These are phyloP conservation scores for peach (Prunus persica) DNA, from an alignment of 306 rosid species.

Conservation along the genomic window Prunus_persica_NCBIv2 NC_034010.1:14247501-14248000, in stretches of 20 bases:
- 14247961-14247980: constrained; percentile 75
- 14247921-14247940: neutral
- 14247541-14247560: neutral
- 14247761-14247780: neutral
- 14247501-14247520: constrained; percentile 95
- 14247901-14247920: neutral
- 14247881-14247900: neutral
- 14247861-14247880: neutral
- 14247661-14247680: neutral
- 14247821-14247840: neutral
- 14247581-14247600: neutral
- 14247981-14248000: constrained; percentile 81
- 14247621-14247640: neutral
- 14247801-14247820: neutral
- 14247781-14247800: neutral
- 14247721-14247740: too few species aligned
- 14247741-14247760: neutral
- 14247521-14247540: constrained; percentile 64
- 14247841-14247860: neutral
- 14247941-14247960: constrained; percentile 57
- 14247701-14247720: neutral
- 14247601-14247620: neutral
- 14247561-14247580: neutral
- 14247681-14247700: neutral
- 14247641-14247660: neutral